A percentile compares a stretch with the other conserved stretches of the same genome.
Conservation (phyloP, 176 grass and related monocot species). For the Olyra latifolia region DNA sequence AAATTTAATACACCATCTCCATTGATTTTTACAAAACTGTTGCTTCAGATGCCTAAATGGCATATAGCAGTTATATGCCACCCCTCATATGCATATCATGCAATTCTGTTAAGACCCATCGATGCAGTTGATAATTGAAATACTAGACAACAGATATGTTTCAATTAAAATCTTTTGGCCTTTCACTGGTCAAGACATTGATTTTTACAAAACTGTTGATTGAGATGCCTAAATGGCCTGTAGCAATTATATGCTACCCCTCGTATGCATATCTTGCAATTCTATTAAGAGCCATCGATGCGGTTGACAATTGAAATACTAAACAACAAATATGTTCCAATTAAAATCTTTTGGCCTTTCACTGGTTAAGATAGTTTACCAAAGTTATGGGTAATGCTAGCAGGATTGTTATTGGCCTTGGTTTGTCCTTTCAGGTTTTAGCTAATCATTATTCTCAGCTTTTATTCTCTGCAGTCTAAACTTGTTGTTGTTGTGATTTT, state of each 20-base stretch:
- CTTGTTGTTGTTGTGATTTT: background rate
- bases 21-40: background rate
- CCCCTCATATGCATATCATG: background rate
- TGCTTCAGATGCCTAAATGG: background rate
- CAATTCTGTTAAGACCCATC: background rate
- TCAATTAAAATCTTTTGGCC: background rate
- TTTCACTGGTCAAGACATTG: background rate
- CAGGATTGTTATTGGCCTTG: background rate
- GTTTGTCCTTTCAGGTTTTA: background rate
- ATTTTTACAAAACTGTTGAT: background rate
- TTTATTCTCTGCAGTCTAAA: background rate
- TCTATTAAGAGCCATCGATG: background rate
- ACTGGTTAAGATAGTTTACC: background rate
- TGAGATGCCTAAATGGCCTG: background rate
- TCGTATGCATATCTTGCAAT: background rate
- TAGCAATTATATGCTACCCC: background rate
- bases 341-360: conserved; percentile 1
- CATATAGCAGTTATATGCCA: background rate
- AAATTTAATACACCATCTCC: background rate
- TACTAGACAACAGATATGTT: background rate
- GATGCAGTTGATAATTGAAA: background rate
- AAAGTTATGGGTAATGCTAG: background rate
- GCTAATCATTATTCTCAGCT: background rate
- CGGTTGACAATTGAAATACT: background rate
- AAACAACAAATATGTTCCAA: background rate